Conservation (phyloP, 2,329 filamentous ascomycete species). For the Xylaria multiplex region DNA sequence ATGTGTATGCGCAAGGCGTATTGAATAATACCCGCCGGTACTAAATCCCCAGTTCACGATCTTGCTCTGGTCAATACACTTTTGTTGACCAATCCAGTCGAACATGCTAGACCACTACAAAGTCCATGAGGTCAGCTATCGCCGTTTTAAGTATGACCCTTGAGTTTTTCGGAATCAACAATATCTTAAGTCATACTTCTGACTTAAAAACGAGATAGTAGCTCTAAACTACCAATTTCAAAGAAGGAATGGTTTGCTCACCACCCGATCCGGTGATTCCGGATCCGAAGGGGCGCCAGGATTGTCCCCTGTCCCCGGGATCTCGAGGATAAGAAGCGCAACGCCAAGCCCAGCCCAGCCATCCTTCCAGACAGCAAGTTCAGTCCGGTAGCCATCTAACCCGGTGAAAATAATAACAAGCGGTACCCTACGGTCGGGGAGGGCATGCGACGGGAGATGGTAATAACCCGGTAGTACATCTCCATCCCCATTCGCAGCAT, state of each 20-base stretch:
- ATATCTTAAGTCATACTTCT: too few relatives aligned
- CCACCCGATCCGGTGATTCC: constrained; percentile 60
- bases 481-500: constrained; percentile 43
- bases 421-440: constrained; percentile 37
- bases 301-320: constrained; percentile 67
- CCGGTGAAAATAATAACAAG: constrained; percentile 47
- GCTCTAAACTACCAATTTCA: too few relatives aligned
- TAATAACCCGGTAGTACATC: constrained; percentile 44
- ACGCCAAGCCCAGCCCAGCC: constrained; percentile 55
- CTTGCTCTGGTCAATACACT: constrained; percentile 58
- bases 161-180: too few relatives aligned
- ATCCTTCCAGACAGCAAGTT: constrained; percentile 50
- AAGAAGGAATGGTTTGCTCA: too few relatives aligned
- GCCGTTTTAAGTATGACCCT: too few relatives aligned
- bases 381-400: constrained; percentile 48
- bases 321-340: constrained; percentile 62
- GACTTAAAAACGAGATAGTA: too few relatives aligned
- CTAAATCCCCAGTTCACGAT: constrained; percentile 66
- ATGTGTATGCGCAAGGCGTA: constrained; percentile 67
- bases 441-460: constrained; percentile 44
- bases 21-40: constrained; percentile 68
- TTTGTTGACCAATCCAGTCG: constrained; percentile 61
- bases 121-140: too few relatives aligned
- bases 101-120: constrained; percentile 59
- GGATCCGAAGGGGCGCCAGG: constrained; percentile 59